Conservation (phyloP, 2,329 filamentous ascomycete species). For the Xylaria sp. region DNA sequence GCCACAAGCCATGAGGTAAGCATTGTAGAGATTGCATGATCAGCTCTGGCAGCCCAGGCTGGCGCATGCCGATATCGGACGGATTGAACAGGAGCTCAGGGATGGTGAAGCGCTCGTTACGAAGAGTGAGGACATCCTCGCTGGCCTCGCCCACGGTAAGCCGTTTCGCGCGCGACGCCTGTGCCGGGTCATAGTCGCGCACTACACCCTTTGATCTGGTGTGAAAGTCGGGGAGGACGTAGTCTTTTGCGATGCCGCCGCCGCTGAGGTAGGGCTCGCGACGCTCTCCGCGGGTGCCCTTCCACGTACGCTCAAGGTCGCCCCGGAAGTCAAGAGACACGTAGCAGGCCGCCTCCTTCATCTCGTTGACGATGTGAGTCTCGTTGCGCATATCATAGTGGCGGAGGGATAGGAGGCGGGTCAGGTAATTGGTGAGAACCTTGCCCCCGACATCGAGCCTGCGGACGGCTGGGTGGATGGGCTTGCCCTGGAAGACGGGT, state of each 20-base stretch:
- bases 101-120: conserved; percentile 90
- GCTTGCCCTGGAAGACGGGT: conserved; percentile 81
- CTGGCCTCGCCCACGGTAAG: conserved; percentile 57
- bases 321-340: conserved; percentile 78
- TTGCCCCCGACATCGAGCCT: conserved; percentile 93
- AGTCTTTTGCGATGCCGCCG: conserved; percentile 81
- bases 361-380: conserved; percentile 91
- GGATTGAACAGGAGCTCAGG: conserved; percentile 92
- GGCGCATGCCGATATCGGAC: conserved; percentile 82
- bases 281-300: conserved; percentile 72
- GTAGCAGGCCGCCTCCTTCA: conserved; percentile 91
- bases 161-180: conserved; percentile 63
- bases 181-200: conserved; percentile 78
- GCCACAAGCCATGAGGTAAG: conserved; percentile 85
- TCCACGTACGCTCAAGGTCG: conserved; percentile 88
- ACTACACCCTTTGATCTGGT: conserved; percentile 71
- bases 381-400: conserved; percentile 98
- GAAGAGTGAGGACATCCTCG: conserved; percentile 86
- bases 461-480: conserved; percentile 82
- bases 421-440: conserved; percentile 90
- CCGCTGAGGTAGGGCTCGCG: conserved; percentile 61
- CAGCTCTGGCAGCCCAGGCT: conserved; percentile 84
- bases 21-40: conserved; percentile 79
- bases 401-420: conserved; percentile 86
- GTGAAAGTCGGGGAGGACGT: conserved; percentile 86